Conservation (phyloP, 495 filamentous ascomycete species). For the Aspergillus avenaceus region DNA sequence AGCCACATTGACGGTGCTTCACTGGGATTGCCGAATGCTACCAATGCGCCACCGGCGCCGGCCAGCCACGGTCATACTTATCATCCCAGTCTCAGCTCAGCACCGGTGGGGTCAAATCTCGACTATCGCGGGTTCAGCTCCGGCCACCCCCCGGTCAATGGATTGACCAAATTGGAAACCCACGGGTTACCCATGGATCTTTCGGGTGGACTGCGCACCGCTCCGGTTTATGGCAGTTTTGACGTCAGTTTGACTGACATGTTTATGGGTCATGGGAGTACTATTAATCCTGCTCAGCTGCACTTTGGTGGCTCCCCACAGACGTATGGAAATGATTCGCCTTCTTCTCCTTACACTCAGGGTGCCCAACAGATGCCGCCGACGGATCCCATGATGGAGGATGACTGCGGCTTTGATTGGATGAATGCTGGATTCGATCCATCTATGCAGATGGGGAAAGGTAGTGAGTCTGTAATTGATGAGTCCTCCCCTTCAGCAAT, state of each 20-base stretch:
- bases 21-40: constrained; percentile 64
- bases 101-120: constrained; percentile 58
- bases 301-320: constrained; percentile 86
- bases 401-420: constrained; percentile 82
- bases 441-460: constrained; percentile 63
- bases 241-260: constrained; percentile 73
- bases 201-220: constrained; percentile 68
- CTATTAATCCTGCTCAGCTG: constrained; percentile 93
- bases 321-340: constrained; percentile 58
- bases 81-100: constrained; percentile 62
- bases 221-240: constrained; percentile 68
- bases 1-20: constrained; percentile 83
- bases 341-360: constrained; percentile 69
- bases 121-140: constrained; percentile 71
- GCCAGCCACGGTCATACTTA: constrained; percentile 47
- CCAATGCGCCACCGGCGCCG: constrained; percentile 52
- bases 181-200: constrained; percentile 61
- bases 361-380: constrained; percentile 56
- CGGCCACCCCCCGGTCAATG: constrained; percentile 50
- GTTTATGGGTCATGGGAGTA: constrained; percentile 67
- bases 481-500: constrained; percentile 93
- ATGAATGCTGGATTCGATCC: constrained; percentile 78
- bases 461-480: constrained; percentile 75
- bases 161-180: constrained; percentile 81
- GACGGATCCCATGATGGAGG: constrained; percentile 54